A percentile compares a stretch with the other conserved stretches of the same genome.
Evolutionary conservation across 805 yeast species (phyloP).

Genomic region (Suhomyces vadensis): DNA sequence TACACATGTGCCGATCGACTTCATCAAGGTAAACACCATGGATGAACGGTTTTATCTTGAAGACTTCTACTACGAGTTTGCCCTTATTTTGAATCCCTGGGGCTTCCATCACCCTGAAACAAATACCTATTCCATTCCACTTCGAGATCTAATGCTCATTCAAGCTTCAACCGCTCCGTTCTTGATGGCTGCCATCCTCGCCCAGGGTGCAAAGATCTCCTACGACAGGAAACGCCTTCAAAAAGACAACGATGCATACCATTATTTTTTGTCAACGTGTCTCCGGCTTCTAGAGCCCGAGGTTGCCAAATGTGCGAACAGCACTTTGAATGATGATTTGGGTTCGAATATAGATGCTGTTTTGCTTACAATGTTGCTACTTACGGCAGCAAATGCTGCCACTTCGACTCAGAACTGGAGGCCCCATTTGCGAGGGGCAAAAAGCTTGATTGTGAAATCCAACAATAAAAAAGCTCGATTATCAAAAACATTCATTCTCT

Average conservation of each 20-base stretch:
- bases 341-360: slow-evolving; percentile 59
- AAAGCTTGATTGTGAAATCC: slow-evolving; percentile 32
- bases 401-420: slow-evolving; percentile 58
- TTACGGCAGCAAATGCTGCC: slow-evolving; percentile 61
- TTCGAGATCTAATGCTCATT: slow-evolving; percentile 58
- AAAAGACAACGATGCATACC: slow-evolving; percentile 63
- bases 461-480: slow-evolving; percentile 16
- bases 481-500: slow-evolving; percentile 48
- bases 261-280: slow-evolving; percentile 63
- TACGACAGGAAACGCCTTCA: slow-evolving; percentile 42
- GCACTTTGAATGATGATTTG: slow-evolving; percentile 21
- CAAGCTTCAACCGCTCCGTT: slow-evolving; percentile 61
- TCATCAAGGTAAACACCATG: slow-evolving; percentile 22
- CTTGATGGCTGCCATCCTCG: slow-evolving; percentile 62
- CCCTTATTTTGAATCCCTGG: slow-evolving; percentile 37
- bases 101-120: slow-evolving; percentile 28
- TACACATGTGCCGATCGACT: slow-evolving; percentile 29
- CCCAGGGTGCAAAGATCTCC: slow-evolving; percentile 65
- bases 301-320: slow-evolving; percentile 13
- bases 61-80: slow-evolving; percentile 37
- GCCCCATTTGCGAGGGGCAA: slow-evolving; percentile 63
- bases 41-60: slow-evolving; percentile 33
- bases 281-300: slow-evolving; percentile 54
- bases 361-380: slow-evolving; percentile 59
- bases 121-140: slow-evolving; percentile 43